Percentiles rank a stretch among this genome's conserved stretches.
phyloP scores from a whole-genome alignment of 345 rosid genomes.

The Ceriops tagal region DNA sequence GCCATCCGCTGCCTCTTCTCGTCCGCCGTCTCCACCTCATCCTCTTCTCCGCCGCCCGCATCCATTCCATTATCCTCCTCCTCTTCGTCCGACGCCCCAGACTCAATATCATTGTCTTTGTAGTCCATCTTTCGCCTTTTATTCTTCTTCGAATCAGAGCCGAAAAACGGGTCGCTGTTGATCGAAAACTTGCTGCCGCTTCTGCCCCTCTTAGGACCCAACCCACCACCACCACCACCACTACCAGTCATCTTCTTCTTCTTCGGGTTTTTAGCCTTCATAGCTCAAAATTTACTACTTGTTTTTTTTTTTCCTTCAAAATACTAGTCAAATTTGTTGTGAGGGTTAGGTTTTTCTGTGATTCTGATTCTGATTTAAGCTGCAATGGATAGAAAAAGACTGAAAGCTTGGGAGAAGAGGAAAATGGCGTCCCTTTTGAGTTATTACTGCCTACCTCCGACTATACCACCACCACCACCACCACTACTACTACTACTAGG shows the following conservation, averaged over 20 bases:
- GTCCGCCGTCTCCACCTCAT: conserved; percentile 51
- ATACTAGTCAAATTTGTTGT: neutral
- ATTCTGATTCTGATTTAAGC: no score
- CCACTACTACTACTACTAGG: neutral
- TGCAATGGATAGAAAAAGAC: neutral
- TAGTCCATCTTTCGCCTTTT: conserved; percentile 44
- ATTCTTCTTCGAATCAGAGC: conserved; percentile 39
- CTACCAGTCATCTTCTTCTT: conserved; percentile 22
- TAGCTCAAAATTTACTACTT: conserved; percentile 2
- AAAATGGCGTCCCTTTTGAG: no score
- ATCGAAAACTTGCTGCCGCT: conserved; percentile 23
- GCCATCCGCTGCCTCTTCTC: conserved; percentile 78
- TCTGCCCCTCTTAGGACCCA: conserved; percentile 26
- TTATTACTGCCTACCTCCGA: no score
- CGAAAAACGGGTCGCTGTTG: conserved; percentile 50
- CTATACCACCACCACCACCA: no score
- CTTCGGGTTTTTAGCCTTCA: conserved; percentile 30
- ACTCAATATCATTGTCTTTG: conserved; percentile 58
- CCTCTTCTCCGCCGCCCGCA: conserved; percentile 26
- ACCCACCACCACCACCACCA: conserved; percentile 13
- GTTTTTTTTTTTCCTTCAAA: no score
- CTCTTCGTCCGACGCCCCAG: conserved; percentile 52
- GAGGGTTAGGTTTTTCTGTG: neutral
- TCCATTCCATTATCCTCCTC: conserved; percentile 20
- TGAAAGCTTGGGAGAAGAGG: neutral